A percentile compares a stretch with the other conserved stretches of the same genome.
Evolutionary conservation across 2,329 filamentous ascomycete genomes (phyloP).

Genomic region (Sporothrix protearum): DNA sequence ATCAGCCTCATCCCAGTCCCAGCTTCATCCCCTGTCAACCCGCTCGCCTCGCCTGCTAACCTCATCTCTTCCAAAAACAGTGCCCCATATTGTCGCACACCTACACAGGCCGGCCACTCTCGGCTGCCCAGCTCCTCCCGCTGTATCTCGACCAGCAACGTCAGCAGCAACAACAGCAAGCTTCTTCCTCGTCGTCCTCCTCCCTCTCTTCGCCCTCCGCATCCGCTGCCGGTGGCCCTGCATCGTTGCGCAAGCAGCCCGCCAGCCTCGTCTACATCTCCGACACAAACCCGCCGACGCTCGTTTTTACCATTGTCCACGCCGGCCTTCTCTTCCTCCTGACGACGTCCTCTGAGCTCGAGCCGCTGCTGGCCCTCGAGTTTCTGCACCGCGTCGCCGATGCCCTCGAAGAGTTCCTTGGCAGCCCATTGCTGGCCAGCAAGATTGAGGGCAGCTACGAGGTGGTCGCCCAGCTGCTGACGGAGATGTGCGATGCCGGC

Average conservation of each 20-base stretch:
- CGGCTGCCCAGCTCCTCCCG: conserved; percentile 71
- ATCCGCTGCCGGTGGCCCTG: neutral
- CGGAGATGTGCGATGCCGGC: conserved; percentile 95
- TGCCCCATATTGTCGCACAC: conserved; percentile 80
- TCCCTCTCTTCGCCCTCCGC: neutral
- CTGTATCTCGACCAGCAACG: conserved; percentile 77
- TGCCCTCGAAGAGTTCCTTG: conserved; percentile 89
- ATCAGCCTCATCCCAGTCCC: neutral
- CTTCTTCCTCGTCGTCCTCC: neutral
- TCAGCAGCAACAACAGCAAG: conserved; percentile 11
- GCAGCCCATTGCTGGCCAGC: conserved; percentile 75
- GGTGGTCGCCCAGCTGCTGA: conserved; percentile 86
- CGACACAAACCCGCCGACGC: conserved; percentile 76
- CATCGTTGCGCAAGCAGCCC: conserved; percentile 52
- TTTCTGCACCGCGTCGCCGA: conserved; percentile 93
- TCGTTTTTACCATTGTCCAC: conserved; percentile 82
- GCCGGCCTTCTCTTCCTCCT: conserved; percentile 82
- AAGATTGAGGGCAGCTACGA: conserved; percentile 91
- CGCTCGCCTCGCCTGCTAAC: neutral
- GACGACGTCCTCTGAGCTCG: conserved; percentile 79
- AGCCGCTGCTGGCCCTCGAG: conserved; percentile 85
- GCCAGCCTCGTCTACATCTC: conserved; percentile 84
- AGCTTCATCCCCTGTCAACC: neutral
- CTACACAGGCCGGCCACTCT: conserved; percentile 77
- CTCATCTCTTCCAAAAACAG: conserved; percentile 45